phyloP scores from a whole-genome alignment of 2,329 filamentous ascomycete genomes.

The Paracorniculantispora psalliotae region DNA sequence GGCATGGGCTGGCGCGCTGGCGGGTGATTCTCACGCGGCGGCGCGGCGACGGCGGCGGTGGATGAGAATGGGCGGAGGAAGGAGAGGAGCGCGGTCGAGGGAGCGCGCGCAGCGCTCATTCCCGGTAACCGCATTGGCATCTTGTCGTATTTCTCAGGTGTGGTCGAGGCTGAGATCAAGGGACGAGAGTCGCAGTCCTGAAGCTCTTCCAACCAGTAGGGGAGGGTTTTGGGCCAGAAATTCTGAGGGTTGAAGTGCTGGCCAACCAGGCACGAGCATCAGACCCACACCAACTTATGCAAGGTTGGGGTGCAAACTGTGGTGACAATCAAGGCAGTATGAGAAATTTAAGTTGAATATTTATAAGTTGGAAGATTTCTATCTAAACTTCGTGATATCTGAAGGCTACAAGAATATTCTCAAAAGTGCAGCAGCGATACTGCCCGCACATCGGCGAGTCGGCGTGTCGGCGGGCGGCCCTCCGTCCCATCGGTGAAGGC shows the following conservation, averaged over 20 bases:
- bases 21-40: constrained; percentile 24
- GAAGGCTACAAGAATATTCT: too few relatives aligned
- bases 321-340: background rate
- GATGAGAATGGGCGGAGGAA: constrained; percentile 27
- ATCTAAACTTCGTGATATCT: too few relatives aligned
- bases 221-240: constrained; percentile 6
- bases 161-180: background rate
- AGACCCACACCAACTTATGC: background rate
- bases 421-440: too few relatives aligned
- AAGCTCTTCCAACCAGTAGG: background rate
- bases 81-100: constrained; percentile 13
- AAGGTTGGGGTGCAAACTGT: background rate
- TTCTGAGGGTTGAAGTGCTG: background rate
- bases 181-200: background rate
- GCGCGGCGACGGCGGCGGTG: constrained; percentile 21
- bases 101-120: constrained; percentile 20
- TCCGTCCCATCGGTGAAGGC: constrained; percentile 3
- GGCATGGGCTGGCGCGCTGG: constrained; percentile 20
- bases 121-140: constrained; percentile 39
- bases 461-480: constrained; percentile 6
- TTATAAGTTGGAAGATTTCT: too few relatives aligned
- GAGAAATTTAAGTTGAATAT: too few relatives aligned
- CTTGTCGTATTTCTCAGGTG: constrained; percentile 17
- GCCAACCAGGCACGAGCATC: background rate
- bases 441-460: constrained; percentile 4